A percentile compares a stretch with the other conserved stretches of the same genome.
These are phyloP conservation scores for Fusarium sp. DNA, from an alignment of 2,329 filamentous ascomycete genomes.

Conservation along the genomic window DNA sequence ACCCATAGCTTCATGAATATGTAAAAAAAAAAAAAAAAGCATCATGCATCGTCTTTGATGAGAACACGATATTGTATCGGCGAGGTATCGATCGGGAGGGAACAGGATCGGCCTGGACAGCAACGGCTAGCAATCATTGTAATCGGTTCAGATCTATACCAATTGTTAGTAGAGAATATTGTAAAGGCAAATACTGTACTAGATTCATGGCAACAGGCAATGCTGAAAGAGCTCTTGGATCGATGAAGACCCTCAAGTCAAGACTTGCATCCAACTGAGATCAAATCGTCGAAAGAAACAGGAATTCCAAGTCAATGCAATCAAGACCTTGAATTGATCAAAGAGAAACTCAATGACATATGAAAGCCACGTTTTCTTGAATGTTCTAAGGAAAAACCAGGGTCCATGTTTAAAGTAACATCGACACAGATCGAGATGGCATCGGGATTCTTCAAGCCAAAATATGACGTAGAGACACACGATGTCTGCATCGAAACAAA, in stretches of 20 bases:
- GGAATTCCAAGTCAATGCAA: background rate
- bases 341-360: background rate
- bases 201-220: background rate
- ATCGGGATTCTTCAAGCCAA: background rate
- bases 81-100: background rate
- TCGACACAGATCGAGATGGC: background rate
- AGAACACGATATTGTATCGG: background rate
- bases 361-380: background rate
- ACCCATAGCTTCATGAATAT: background rate
- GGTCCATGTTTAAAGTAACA: background rate
- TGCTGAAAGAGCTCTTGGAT: background rate
- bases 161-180: background rate
- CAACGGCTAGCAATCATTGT: background rate
- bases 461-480: conserved; percentile 13
- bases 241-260: background rate
- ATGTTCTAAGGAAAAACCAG: conserved; percentile 1
- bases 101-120: background rate
- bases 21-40: background rate
- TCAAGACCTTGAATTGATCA: background rate
- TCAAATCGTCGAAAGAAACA: background rate
- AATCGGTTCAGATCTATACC: background rate
- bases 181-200: background rate
- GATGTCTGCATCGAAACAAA: background rate
- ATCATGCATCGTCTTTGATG: background rate
- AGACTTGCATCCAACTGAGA: background rate